phyloP scores from a whole-genome alignment of 2,329 filamentous ascomycete species.

The Ascocoryne sarcoides region DNA sequence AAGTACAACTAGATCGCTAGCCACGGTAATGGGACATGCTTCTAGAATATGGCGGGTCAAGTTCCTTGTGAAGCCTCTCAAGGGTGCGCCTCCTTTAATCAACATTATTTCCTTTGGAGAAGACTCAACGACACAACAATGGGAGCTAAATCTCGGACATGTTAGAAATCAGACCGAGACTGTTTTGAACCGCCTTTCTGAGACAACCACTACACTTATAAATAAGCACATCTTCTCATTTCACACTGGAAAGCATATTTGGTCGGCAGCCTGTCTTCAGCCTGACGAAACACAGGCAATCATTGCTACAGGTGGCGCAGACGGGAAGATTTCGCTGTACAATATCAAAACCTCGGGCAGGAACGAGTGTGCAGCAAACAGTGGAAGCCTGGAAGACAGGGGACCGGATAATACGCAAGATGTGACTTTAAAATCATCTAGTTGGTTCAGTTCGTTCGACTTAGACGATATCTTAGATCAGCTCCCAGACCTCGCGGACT shows the following conservation, averaged over 20 bases:
- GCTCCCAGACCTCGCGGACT: background rate
- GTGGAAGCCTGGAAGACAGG: background rate
- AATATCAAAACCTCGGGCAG: slow-evolving; percentile 1
- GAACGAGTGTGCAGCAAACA: background rate
- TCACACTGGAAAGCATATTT: slow-evolving; percentile 85
- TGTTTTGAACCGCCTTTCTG: too few species aligned
- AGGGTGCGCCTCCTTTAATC: slow-evolving; percentile 28
- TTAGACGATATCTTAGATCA: background rate
- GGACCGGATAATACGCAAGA: background rate
- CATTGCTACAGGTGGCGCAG: slow-evolving; percentile 69
- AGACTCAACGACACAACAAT: slow-evolving; percentile 68
- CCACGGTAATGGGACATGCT: slow-evolving; percentile 73
- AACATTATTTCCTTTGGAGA: slow-evolving; percentile 74
- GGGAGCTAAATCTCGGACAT: slow-evolving; percentile 35
- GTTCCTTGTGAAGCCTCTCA: slow-evolving; percentile 41
- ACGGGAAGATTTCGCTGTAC: slow-evolving; percentile 54
- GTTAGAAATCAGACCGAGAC: too few species aligned
- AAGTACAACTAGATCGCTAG: slow-evolving; percentile 43
- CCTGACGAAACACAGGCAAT: background rate
- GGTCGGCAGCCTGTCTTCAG: slow-evolving; percentile 54
- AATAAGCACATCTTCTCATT: slow-evolving; percentile 49
- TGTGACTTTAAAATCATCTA: too few species aligned
- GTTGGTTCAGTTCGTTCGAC: background rate
- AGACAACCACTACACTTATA: slow-evolving; percentile 30
- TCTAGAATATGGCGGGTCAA: slow-evolving; percentile 85